A percentile compares a stretch with the other conserved stretches of the same genome.
These are phyloP conservation scores for Phytopythium helicoides DNA, from an alignment of 352 stramenopile species.

Conservation along the genomic window DNA sequence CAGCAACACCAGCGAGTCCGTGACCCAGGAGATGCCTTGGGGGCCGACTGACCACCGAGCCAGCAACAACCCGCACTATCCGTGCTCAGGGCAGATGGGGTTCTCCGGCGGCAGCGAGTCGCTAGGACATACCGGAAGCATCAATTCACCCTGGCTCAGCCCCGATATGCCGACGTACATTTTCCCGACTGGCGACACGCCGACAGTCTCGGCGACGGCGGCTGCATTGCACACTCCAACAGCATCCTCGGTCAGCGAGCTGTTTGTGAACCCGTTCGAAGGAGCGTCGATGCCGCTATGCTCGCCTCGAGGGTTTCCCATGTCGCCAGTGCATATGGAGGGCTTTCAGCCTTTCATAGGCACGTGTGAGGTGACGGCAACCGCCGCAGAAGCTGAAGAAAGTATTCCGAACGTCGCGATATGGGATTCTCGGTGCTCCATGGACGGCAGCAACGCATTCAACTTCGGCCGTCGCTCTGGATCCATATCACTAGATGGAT, in stretches of 20 bases:
- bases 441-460: constrained; percentile 12
- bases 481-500: not conserved
- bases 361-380: constrained; percentile 25
- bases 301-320: not conserved
- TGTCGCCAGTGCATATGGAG: constrained; percentile 40
- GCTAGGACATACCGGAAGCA: too few relatives aligned
- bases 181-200: too few relatives aligned
- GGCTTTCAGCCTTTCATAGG: constrained; percentile 32
- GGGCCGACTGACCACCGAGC: too few relatives aligned
- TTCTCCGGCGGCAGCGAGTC: too few relatives aligned
- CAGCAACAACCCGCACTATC: too few relatives aligned
- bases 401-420: constrained; percentile 8
- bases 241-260: not conserved
- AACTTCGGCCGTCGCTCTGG: constrained; percentile 15
- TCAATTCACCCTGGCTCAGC: too few relatives aligned
- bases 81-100: too few relatives aligned
- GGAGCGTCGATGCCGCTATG: constrained; percentile 3
- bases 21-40: too few relatives aligned
- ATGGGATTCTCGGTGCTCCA: constrained; percentile 5
- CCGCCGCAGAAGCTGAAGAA: constrained; percentile 42
- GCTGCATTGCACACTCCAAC: not conserved
- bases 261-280: constrained; percentile 4
- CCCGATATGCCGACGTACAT: too few relatives aligned
- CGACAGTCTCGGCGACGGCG: not conserved
- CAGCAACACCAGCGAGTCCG: too few relatives aligned